Conservation (phyloP, 2,329 filamentous ascomycete genomes). For the Pseudogymnoascus sp. region DNA sequence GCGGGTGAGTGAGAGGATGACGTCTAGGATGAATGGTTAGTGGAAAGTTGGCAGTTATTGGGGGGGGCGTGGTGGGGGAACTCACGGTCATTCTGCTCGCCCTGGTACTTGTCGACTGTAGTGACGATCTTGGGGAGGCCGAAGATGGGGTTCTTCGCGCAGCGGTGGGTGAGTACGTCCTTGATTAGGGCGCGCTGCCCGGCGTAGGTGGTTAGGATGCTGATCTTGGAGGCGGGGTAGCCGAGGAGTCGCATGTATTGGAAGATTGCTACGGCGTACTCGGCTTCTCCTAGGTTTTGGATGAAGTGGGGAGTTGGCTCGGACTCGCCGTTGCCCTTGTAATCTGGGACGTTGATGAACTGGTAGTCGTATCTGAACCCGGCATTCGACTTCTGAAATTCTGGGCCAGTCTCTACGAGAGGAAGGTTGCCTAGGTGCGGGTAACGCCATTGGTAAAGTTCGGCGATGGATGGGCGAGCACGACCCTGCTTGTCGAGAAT, state of each 20-base stretch:
- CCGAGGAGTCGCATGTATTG: conserved; percentile 97
- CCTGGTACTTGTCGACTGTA: conserved; percentile 98
- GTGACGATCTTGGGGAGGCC: conserved; percentile 83
- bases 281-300: conserved; percentile 92
- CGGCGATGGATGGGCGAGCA: conserved; percentile 77
- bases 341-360: conserved; percentile 91
- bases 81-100: conserved; percentile 97
- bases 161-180: conserved; percentile 80
- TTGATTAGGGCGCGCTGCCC: conserved; percentile 83
- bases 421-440: conserved; percentile 72
- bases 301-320: conserved; percentile 93
- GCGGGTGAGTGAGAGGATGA: conserved; percentile 87
- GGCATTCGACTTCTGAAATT: conserved; percentile 79
- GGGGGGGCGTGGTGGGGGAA: conserved; percentile 26
- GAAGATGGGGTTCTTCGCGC: conserved; percentile 76
- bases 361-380: conserved; percentile 94
- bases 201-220: conserved; percentile 87
- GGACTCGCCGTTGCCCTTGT: conserved; percentile 81
- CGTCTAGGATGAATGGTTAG: conserved; percentile 48
- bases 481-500: conserved; percentile 90
- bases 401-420: conserved; percentile 58
- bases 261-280: conserved; percentile 91
- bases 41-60: conserved; percentile 20
- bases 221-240: conserved; percentile 69
- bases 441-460: conserved; percentile 92